These are phyloP conservation scores for Grosmannia clavigera DNA, from an alignment of 2,329 filamentous ascomycete genomes.

Conservation along the genomic window DNA sequence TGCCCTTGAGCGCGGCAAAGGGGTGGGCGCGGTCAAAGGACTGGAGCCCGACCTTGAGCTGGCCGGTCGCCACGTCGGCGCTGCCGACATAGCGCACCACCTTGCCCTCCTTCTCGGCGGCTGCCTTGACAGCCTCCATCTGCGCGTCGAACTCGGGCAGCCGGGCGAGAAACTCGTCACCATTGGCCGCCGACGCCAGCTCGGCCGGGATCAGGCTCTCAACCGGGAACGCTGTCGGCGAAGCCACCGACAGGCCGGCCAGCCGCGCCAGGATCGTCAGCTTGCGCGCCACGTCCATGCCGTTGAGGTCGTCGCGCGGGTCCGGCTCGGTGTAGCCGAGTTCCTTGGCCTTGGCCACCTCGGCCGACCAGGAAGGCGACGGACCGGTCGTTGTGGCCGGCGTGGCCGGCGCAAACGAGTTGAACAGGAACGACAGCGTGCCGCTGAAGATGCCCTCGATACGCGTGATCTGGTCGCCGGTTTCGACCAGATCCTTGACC, in stretches of 20 bases:
- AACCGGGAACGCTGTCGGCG: conserved; percentile 81
- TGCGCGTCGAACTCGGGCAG: conserved; percentile 73
- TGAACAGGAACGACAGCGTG: conserved; percentile 97
- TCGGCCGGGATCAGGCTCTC: conserved; percentile 85
- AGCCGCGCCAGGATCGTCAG: conserved; percentile 86
- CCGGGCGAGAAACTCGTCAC: conserved; percentile 74
- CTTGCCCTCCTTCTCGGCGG: conserved; percentile 77
- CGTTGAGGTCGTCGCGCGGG: conserved; percentile 76
- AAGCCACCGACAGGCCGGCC: conserved; percentile 68
- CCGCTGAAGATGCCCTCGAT: conserved; percentile 97
- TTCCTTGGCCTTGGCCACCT: conserved; percentile 85
- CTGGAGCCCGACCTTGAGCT: conserved; percentile 85
- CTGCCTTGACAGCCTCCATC: conserved; percentile 80
- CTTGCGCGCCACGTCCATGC: conserved; percentile 86
- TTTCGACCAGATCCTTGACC: conserved; percentile 85
- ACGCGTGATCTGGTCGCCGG: conserved; percentile 79
- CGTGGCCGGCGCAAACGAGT: conserved; percentile 78
- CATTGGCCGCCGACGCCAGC: conserved; percentile 62
- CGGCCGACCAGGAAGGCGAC: conserved; percentile 72
- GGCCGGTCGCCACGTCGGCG: conserved; percentile 68
- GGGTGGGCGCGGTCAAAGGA: conserved; percentile 79
- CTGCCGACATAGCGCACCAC: conserved; percentile 91
- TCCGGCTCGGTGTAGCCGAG: conserved; percentile 88
- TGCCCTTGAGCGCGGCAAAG: conserved; percentile 89
- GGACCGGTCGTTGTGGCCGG: conserved; percentile 57